A percentile compares a stretch with the other conserved stretches of the same genome.
These are phyloP conservation scores for Haplosporangium sp. DNA, from an alignment of 371 early-diverging fungal species.

Conservation along the genomic window DNA sequence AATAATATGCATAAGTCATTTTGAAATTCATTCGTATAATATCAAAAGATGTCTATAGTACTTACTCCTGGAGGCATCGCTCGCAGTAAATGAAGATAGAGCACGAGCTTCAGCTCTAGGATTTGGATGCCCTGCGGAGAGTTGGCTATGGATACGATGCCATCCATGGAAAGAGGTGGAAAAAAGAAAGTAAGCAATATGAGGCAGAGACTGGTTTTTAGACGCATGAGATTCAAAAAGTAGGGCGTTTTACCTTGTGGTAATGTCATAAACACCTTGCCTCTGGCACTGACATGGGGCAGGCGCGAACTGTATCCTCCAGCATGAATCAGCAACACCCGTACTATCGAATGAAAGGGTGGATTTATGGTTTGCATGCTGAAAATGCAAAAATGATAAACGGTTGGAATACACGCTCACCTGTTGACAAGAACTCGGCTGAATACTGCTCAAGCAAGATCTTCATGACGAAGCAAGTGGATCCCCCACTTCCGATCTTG, in stretches of 20 bases:
- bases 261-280: constrained; percentile 51
- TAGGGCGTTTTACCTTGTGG: constrained; percentile 38
- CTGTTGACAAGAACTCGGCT: constrained; percentile 8
- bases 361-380: not conserved
- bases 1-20: not conserved
- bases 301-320: constrained; percentile 56
- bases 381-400: not conserved
- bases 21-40: no score
- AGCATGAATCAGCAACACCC: constrained; percentile 51
- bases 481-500: constrained; percentile 56
- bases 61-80: constrained; percentile 53
- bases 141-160: constrained; percentile 13
- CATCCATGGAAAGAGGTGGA: no score
- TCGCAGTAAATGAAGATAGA: constrained; percentile 41
- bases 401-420: constrained; percentile 1
- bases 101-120: constrained; percentile 43
- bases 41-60: no score
- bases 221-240: not conserved
- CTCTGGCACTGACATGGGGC: constrained; percentile 55
- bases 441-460: constrained; percentile 30
- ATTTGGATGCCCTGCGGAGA: constrained; percentile 34
- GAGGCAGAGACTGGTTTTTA: not conserved
- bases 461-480: constrained; percentile 51
- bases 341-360: constrained; percentile 10
- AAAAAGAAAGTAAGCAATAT: not conserved